Base-by-base conservation (phyloP, 768 basidiomycete species). In the Mycena alexandri region DNA sequence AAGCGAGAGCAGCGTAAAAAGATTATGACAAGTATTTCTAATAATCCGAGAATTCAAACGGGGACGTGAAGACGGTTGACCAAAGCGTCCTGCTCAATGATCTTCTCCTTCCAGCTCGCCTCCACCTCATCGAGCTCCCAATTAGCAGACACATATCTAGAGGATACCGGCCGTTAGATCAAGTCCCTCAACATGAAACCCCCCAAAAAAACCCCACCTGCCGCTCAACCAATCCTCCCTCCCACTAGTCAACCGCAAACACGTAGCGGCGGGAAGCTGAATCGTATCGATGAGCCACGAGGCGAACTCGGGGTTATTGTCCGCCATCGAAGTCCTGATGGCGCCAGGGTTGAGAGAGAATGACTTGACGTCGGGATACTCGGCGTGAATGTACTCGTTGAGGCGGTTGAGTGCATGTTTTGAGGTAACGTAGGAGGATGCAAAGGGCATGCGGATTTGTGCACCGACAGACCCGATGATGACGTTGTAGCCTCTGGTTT, bases 211-310 rank as follows among this genome's bases (percentile, higher is more conserved):
- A 36, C 12, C 61, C 50, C 33, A 74, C 72, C 67, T 68, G 48
- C 74, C 73, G 19, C 55, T 71, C 38, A 74, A 52, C 68, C 65
- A 75, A 46, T 71, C 73, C 25, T 64, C 52, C 51, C 51, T 69
- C 13, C 74, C 74, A 56, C 72, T 71, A 1, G 74, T 72, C 42
- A 74, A 42, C 24, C 63, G 69, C 29, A 75, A 34, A 34, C 59
- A 67, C 14, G 73, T 72, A 1, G 73, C 70, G 8, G 72, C 72
- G 11, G 72, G 73, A 7, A 74, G 63, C 43, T 68, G 61, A 0
- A 73, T 22, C 7, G 69, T 67, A 52, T 75, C 71, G 13, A 63
- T 56, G 24, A 60, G 44, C 38, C 54, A 61, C 29, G 55, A n/a
- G 4, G 55, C 69, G 2, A 55, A 54, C 48, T 63, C 55, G 7